Conservation (phyloP, 2,329 filamentous ascomycete species). For the Tetracladium maxilliforme region DNA sequence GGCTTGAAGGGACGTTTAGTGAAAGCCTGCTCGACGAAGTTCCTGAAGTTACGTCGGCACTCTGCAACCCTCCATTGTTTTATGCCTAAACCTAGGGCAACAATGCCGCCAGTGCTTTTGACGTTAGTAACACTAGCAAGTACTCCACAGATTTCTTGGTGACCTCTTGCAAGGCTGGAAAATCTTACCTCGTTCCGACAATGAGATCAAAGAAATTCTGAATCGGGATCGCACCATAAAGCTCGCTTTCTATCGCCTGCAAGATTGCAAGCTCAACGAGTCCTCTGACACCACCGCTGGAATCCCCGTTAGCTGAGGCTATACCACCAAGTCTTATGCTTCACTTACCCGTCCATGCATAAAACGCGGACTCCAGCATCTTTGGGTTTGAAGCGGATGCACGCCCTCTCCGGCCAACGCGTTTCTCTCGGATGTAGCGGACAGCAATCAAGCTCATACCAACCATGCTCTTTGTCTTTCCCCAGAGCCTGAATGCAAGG, state of each 20-base stretch:
- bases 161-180: no score
- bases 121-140: not conserved
- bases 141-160: no score
- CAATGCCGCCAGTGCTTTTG: constrained; percentile 24
- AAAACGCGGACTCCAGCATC: constrained; percentile 20
- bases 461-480: no score
- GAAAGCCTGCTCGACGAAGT: constrained; percentile 23
- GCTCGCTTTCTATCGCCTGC: constrained; percentile 20
- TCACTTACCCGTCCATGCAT: constrained; percentile 23
- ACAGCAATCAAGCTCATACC: constrained; percentile 10
- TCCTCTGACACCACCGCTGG: constrained; percentile 27
- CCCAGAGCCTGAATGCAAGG: constrained; percentile 20
- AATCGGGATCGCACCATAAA: constrained; percentile 22
- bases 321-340: constrained; percentile 10
- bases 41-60: constrained; percentile 21
- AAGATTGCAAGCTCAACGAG: constrained; percentile 28
- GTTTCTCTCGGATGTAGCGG: no score
- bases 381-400: constrained; percentile 15
- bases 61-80: constrained; percentile 20
- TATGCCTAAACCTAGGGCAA: constrained; percentile 23
- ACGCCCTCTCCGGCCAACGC: no score
- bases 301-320: constrained; percentile 1
- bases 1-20: constrained; percentile 19
- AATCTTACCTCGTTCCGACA: constrained; percentile 21
- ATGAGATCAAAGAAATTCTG: constrained; percentile 32